Percentiles rank a stretch among this genome's conserved stretches.
These are phyloP conservation scores for Candida buenavistaensis DNA, from an alignment of 1,139 yeast species.

Conservation along the genomic window DNA sequence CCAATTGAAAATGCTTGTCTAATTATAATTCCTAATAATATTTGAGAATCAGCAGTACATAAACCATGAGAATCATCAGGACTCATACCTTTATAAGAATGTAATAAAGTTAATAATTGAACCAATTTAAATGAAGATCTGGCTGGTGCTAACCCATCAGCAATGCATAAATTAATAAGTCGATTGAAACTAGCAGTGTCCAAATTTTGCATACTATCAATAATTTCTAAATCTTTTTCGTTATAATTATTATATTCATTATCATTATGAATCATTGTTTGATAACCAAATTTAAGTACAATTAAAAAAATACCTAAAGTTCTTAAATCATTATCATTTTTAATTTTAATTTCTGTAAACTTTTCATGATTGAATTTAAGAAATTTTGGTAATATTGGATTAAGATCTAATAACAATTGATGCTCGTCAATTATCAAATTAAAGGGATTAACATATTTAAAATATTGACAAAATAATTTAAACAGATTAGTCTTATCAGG, in stretches of 20 bases:
- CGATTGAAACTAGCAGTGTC: conserved; percentile 25
- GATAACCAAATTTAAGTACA: conserved; percentile 37
- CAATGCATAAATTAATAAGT: conserved; percentile 32
- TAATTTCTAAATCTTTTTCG: conserved; percentile 28
- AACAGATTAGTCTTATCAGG: conserved; percentile 31
- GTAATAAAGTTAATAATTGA: conserved; percentile 32
- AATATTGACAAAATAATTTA: conserved; percentile 35
- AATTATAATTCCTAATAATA: conserved; percentile 38
- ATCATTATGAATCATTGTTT: conserved; percentile 42
- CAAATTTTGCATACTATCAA: conserved; percentile 28
- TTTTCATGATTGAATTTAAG: conserved; percentile 23
- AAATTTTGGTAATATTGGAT: conserved; percentile 27
- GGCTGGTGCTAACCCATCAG: conserved; percentile 27
- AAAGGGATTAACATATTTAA: conserved; percentile 43
- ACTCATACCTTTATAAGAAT: conserved; percentile 38
- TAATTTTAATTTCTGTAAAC: conserved; percentile 25
- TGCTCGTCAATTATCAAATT: conserved; percentile 38
- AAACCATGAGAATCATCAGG: conserved; percentile 49
- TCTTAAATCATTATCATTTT: conserved; percentile 33
- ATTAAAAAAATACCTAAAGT: conserved; percentile 34
- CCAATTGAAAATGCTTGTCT: conserved; percentile 47
- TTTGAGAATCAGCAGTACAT: conserved; percentile 43
- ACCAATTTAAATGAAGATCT: conserved; percentile 37
- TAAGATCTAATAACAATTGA: conserved; percentile 26
- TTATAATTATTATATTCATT: conserved; percentile 28